Conservation (phyloP, 2,329 filamentous ascomycete genomes). For the Nemania sp. region DNA sequence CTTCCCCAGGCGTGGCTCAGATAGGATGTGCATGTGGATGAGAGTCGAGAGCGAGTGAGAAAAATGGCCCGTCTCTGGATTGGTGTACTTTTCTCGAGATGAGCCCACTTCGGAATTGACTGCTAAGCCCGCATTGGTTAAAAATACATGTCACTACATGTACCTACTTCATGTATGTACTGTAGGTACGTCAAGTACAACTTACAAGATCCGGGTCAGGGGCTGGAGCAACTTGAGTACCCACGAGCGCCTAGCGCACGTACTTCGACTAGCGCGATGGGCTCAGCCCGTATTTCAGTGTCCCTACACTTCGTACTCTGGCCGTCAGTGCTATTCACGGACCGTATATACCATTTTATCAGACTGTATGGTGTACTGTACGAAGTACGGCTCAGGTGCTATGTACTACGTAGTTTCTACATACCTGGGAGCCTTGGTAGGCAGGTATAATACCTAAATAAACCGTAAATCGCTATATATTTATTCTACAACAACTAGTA, state of each 20-base stretch:
- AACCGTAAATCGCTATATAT: too few relatives aligned
- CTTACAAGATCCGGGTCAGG: neutral
- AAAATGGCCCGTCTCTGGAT: conserved; percentile 20
- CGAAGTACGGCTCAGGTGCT: too few relatives aligned
- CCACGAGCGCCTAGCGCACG: neutral
- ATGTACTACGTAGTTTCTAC: too few relatives aligned
- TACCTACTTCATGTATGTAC: neutral
- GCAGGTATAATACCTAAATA: too few relatives aligned
- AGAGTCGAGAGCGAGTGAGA: conserved; percentile 22
- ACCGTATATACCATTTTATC: too few relatives aligned
- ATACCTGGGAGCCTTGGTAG: too few relatives aligned
- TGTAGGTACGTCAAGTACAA: neutral
- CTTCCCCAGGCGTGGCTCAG: conserved; percentile 22
- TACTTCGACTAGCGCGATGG: neutral
- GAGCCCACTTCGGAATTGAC: conserved; percentile 19
- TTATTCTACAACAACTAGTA: too few relatives aligned
- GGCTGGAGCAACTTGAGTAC: neutral
- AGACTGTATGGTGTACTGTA: too few relatives aligned
- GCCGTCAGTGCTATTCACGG: too few relatives aligned
- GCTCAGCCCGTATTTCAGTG: neutral
- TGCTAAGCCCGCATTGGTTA: conserved; percentile 11
- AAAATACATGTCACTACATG: conserved; percentile 24
- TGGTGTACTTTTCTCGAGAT: conserved; percentile 28
- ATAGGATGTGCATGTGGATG: conserved; percentile 12
- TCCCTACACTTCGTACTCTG: too few relatives aligned